phyloP scores from a whole-genome alignment of 192 early-diverging fungal genomes.

The Umbelopsis sp. region DNA sequence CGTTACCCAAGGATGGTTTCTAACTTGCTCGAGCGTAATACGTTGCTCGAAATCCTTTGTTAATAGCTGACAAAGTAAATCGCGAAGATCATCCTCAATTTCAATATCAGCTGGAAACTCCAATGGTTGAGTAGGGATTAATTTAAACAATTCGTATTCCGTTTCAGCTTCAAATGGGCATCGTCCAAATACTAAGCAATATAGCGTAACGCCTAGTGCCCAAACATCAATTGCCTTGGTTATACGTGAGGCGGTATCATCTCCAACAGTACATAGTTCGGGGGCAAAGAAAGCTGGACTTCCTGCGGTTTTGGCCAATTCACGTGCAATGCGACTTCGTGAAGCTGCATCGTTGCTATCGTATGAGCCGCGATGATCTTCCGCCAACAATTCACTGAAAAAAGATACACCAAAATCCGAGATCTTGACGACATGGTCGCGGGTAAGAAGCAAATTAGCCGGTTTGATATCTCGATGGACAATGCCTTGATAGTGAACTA shows the following conservation, averaged over 20 bases:
- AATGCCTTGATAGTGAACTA: slow-evolving; percentile 93
- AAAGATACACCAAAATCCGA: slow-evolving; percentile 98
- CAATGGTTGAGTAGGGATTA: slow-evolving; percentile 76
- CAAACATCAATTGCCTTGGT: slow-evolving; percentile 95
- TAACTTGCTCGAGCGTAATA: slow-evolving; percentile 86
- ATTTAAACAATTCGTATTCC: slow-evolving; percentile 95
- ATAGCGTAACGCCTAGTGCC: slow-evolving; percentile 96
- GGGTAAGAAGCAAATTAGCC: slow-evolving; percentile 85
- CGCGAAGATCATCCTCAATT: slow-evolving; percentile 61
- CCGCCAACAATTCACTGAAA: slow-evolving; percentile 58
- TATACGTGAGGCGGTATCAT: slow-evolving; percentile 47
- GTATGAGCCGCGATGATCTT: slow-evolving; percentile 34
- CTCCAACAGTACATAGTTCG: slow-evolving; percentile 73
- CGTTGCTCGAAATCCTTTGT: slow-evolving; percentile 86
- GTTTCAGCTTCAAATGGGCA: slow-evolving; percentile 93
- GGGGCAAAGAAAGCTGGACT: slow-evolving; percentile 98
- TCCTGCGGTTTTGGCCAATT: slow-evolving; percentile 93
- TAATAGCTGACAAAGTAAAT: slow-evolving; percentile 74
- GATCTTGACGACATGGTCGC: slow-evolving; percentile 86
- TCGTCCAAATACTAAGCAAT: slow-evolving; percentile 88
- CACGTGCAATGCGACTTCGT: slow-evolving; percentile 66
- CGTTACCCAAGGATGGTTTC: slow-evolving; percentile 90
- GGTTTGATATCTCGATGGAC: slow-evolving; percentile 99
- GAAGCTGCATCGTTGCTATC: neutral
- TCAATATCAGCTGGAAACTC: slow-evolving; percentile 45